These are phyloP conservation scores for Pilasporangium apinafurcum DNA, from an alignment of 352 stramenopile genomes.

Conservation along the genomic window DNA sequence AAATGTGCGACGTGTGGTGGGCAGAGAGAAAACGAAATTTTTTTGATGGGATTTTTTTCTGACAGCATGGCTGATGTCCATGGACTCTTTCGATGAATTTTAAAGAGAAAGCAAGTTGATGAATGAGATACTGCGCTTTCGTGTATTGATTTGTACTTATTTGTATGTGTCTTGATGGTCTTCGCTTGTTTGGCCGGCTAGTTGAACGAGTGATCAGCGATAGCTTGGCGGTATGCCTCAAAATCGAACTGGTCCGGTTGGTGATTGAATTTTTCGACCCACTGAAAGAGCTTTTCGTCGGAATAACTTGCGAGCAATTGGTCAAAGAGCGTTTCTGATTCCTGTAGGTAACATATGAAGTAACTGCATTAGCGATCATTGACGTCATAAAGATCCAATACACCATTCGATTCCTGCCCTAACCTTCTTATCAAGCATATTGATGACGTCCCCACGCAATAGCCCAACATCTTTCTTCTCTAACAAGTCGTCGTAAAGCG, in stretches of 20 bases:
- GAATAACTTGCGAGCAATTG: slow-evolving; percentile 66
- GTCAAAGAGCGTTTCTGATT: slow-evolving; percentile 59
- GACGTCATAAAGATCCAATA: neutral
- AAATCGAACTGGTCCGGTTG: slow-evolving; percentile 80
- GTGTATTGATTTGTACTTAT: too few species aligned
- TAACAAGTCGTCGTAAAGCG: slow-evolving; percentile 71
- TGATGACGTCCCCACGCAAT: slow-evolving; percentile 76
- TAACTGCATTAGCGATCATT: neutral
- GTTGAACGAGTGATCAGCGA: too few species aligned
- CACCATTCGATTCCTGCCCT: neutral
- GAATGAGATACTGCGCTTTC: too few species aligned
- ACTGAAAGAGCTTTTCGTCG: slow-evolving; percentile 56
- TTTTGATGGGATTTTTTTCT: too few species aligned
- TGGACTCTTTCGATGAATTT: too few species aligned
- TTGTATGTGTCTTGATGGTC: too few species aligned
- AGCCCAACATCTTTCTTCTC: slow-evolving; percentile 67
- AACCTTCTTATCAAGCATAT: slow-evolving; percentile 79
- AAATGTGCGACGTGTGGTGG: too few species aligned
- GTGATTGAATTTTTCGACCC: slow-evolving; percentile 86
- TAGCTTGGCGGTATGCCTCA: slow-evolving; percentile 66
- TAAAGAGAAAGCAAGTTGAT: too few species aligned
- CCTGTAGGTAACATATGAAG: slow-evolving; percentile 10
- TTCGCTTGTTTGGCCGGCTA: too few species aligned
- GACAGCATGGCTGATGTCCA: too few species aligned
- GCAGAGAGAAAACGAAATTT: too few species aligned